A percentile compares a stretch with the other conserved stretches of the same genome.
Conservation (phyloP, 176 grass and related monocot genomes). For the Oryza punctata region DNA sequence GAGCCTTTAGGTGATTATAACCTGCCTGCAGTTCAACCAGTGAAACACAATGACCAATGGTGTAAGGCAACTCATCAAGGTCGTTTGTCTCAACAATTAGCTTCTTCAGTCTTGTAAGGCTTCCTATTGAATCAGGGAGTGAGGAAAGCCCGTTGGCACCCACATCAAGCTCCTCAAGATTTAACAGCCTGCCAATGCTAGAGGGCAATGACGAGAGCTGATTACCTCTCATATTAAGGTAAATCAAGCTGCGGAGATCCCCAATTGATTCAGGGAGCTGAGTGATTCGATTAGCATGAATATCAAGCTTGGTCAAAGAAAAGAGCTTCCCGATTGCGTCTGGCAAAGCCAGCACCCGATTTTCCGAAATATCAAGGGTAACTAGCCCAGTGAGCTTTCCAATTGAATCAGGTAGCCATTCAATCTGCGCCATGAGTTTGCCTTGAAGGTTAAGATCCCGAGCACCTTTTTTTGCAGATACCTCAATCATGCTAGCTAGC, state of each 20-base stretch:
- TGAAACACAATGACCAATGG: constrained; percentile 79
- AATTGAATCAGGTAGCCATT: constrained; percentile 96
- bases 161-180: constrained; percentile 93
- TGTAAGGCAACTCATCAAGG: constrained; percentile 92
- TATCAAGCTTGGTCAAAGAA: constrained; percentile 80
- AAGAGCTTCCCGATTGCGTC: constrained; percentile 73
- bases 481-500: constrained; percentile 89
- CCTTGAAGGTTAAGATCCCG: constrained; percentile 68
- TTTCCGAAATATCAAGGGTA: constrained; percentile 87
- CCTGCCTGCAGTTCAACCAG: constrained; percentile 74
- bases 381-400: constrained; percentile 81
- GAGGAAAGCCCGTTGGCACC: constrained; percentile 63
- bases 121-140: constrained; percentile 83
- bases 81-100: constrained; percentile 77
- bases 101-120: constrained; percentile 72
- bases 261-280: constrained; percentile 73
- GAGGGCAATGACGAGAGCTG: constrained; percentile 71
- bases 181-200: constrained; percentile 63
- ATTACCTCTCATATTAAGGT: constrained; percentile 76
- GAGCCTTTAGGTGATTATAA: constrained; percentile 87
- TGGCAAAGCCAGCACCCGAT: constrained; percentile 67
- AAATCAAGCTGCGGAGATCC: constrained; percentile 74
- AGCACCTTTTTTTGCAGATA: constrained; percentile 74
- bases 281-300: constrained; percentile 77
- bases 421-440: constrained; percentile 81